Conservation (phyloP, 2,329 filamentous ascomycete species). For the Aspergillus unguis region DNA sequence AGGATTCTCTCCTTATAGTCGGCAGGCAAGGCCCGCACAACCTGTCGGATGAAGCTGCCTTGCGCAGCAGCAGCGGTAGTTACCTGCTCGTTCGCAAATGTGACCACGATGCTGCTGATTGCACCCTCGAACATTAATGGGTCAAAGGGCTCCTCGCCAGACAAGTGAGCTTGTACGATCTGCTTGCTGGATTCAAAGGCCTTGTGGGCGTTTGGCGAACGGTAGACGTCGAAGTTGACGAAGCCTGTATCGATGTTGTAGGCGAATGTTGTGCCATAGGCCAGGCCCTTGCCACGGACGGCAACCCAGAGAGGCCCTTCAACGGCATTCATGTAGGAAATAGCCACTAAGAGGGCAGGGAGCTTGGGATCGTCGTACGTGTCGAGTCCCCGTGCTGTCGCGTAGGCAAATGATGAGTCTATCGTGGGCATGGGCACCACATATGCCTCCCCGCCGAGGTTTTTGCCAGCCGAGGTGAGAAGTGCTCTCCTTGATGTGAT, state of each 20-base stretch:
- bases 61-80: slow-evolving; percentile 79
- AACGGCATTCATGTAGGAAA: slow-evolving; percentile 85
- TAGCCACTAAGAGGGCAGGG: slow-evolving; percentile 80
- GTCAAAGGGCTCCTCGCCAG: slow-evolving; percentile 70
- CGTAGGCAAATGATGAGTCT: slow-evolving; percentile 84
- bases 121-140: slow-evolving; percentile 81
- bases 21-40: slow-evolving; percentile 70
- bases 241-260: slow-evolving; percentile 76
- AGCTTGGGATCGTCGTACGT: slow-evolving; percentile 74
- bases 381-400: slow-evolving; percentile 69
- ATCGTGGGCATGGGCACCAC: slow-evolving; percentile 88
- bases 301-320: slow-evolving; percentile 94
- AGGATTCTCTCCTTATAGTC: slow-evolving; percentile 78
- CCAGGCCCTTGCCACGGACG: slow-evolving; percentile 86
- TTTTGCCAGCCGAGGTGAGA: slow-evolving; percentile 71
- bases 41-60: slow-evolving; percentile 77
- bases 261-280: slow-evolving; percentile 80
- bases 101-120: slow-evolving; percentile 82
- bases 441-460: slow-evolving; percentile 70
- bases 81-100: slow-evolving; percentile 81
- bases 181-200: slow-evolving; percentile 75
- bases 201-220: slow-evolving; percentile 83
- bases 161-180: slow-evolving; percentile 70
- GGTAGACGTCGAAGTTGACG: slow-evolving; percentile 81
- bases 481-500: slow-evolving; percentile 67